Conservation (phyloP, 2,329 filamentous ascomycete genomes). For the Emericellopsis cladophorae region DNA sequence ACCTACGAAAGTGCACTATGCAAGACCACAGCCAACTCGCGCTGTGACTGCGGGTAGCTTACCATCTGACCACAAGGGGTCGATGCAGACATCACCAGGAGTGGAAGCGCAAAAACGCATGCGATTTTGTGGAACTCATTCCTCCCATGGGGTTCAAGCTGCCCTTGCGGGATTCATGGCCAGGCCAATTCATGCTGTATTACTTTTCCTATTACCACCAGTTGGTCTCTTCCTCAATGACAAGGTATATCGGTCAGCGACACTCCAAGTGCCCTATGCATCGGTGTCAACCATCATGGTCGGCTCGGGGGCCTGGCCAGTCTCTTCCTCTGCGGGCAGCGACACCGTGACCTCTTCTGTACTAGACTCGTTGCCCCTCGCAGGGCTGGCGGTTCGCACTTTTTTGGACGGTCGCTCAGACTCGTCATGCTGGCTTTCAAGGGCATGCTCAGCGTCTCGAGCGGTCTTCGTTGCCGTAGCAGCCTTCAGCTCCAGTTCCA, state of each 20-base stretch:
- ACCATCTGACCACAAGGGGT: too few relatives aligned
- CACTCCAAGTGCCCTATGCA: not conserved
- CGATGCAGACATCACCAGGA: too few relatives aligned
- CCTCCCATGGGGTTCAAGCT: not conserved
- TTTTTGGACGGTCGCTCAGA: slow-evolving; percentile 6
- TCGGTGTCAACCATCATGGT: not conserved
- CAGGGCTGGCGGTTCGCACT: not conserved
- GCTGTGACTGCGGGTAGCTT: too few relatives aligned
- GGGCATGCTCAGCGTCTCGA: slow-evolving; percentile 4
- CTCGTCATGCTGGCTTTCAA: not conserved
- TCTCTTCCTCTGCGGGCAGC: not conserved
- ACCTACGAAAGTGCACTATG: too few relatives aligned
- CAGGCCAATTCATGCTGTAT: not conserved
- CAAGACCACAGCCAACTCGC: too few relatives aligned
- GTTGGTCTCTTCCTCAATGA: not conserved
- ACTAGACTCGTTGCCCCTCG: not conserved
- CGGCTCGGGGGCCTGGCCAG: not conserved
- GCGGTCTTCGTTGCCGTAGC: not conserved
- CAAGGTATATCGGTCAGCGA: not conserved
- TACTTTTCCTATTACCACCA: not conserved
- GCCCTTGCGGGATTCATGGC: not conserved
- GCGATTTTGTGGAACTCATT: not conserved
- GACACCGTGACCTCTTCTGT: not conserved
- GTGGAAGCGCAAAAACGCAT: not conserved
- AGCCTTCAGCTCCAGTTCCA: slow-evolving; percentile 44